phyloP scores from a whole-genome alignment of 1,284 basidiomycete genomes.

The Schizopora paradoxa region DNA sequence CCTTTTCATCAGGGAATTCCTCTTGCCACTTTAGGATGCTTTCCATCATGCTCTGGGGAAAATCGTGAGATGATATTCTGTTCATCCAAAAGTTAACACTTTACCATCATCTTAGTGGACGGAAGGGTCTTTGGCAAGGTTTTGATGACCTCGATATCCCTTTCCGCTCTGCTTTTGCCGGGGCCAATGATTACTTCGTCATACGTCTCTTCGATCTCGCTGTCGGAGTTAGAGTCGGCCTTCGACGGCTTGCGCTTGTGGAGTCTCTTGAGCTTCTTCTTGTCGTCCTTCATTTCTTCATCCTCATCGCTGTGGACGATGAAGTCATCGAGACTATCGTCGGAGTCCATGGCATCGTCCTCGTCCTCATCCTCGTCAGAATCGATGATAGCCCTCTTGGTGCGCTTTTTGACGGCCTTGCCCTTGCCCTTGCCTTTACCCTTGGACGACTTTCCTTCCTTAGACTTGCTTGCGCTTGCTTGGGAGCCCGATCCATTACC shows the following conservation, averaged over 20 bases:
- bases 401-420: constrained; percentile 12
- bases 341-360: constrained; percentile 32
- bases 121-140: constrained; percentile 47
- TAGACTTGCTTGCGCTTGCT: not conserved
- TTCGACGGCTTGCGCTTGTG: constrained; percentile 22
- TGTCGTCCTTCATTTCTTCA: constrained; percentile 40
- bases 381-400: constrained; percentile 15
- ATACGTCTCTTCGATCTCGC: constrained; percentile 31
- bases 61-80: constrained; percentile 5
- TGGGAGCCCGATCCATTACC: too few relatives aligned
- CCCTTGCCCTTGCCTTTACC: constrained; percentile 27
- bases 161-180: constrained; percentile 25
- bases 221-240: constrained; percentile 39
- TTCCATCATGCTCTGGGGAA: constrained; percentile 49
- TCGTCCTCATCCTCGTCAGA: constrained; percentile 23
- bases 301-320: constrained; percentile 46
- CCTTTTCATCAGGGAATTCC: constrained; percentile 53
- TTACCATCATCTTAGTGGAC: constrained; percentile 63
- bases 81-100: constrained; percentile 13
- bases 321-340: constrained; percentile 46
- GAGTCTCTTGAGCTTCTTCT: constrained; percentile 31
- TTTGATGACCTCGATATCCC: constrained; percentile 27
- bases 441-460: constrained; percentile 5
- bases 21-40: constrained; percentile 34
- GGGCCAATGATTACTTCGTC: constrained; percentile 38